phyloP scores from a whole-genome alignment of 208 protist genomes.

The Borovskyia barvae region DNA sequence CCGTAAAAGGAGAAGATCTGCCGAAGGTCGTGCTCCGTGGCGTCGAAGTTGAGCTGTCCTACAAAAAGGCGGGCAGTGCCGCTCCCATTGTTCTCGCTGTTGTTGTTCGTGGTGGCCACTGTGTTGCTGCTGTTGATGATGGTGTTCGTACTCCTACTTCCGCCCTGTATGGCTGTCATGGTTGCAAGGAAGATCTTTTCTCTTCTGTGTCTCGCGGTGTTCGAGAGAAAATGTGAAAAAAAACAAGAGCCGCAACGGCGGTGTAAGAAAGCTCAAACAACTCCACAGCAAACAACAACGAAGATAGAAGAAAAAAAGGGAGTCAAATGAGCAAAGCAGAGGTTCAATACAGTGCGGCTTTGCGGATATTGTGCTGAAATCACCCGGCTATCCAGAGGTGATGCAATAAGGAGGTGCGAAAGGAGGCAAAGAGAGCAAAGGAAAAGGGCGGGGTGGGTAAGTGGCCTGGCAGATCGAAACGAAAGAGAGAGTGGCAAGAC shows the following conservation, averaged over 20 bases:
- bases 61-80: conserved; percentile 63
- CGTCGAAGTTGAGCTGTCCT: conserved; percentile 72
- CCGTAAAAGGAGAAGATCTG: conserved; percentile 79
- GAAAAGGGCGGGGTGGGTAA: neutral
- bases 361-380: too few species aligned
- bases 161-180: neutral
- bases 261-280: conserved; percentile 1
- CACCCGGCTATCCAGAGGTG: too few species aligned
- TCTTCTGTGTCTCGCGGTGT: too few species aligned
- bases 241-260: neutral
- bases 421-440: neutral
- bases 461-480: neutral
- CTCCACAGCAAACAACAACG: neutral
- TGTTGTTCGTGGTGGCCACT: too few species aligned
- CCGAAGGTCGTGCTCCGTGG: conserved; percentile 56
- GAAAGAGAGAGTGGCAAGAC: neutral
- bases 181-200: too few species aligned
- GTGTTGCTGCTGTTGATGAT: conserved; percentile 1
- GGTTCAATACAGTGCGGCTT: too few species aligned
- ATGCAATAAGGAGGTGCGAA: too few species aligned
- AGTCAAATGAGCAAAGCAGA: too few species aligned
- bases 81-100: conserved; percentile 2
- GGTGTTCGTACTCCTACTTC: neutral
- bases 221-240: neutral
- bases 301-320: conserved; percentile 4